Conservation (phyloP, 1,284 basidiomycete genomes). For the Tilletia caries region DNA sequence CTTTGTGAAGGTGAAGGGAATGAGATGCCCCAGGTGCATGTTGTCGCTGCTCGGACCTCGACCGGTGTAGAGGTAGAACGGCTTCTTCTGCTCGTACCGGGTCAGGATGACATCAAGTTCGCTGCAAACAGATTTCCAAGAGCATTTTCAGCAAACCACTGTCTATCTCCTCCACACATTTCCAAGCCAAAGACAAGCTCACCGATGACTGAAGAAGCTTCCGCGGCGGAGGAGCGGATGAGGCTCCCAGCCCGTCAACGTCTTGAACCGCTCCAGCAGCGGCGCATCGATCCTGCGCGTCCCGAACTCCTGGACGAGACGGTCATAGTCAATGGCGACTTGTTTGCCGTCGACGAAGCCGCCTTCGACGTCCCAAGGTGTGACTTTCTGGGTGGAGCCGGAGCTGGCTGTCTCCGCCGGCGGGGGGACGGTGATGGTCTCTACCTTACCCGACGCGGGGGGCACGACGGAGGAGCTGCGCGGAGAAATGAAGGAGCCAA, state of each 20-base stretch:
- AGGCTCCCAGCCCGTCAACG: constrained; percentile 82
- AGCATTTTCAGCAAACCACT: not conserved
- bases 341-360: constrained; percentile 85
- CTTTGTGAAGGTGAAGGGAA: constrained; percentile 97
- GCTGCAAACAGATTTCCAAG: constrained; percentile 57
- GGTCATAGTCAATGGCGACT: constrained; percentile 78
- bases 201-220: constrained; percentile 98
- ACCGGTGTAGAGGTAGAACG: constrained; percentile 97
- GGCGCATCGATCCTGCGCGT: constrained; percentile 75
- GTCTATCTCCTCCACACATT: not conserved
- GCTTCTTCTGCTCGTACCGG: constrained; percentile 92
- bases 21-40: constrained; percentile 97
- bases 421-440: not conserved
- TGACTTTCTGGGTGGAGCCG: constrained; percentile 70
- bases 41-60: constrained; percentile 93
- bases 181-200: constrained; percentile 35
- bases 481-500: not conserved
- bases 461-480: constrained; percentile 6
- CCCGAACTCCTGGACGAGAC: constrained; percentile 89
- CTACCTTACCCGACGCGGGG: not conserved
- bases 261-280: constrained; percentile 83
- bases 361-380: constrained; percentile 97
- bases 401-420: not conserved
- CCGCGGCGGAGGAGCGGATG: constrained; percentile 86
- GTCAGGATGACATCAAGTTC: constrained; percentile 92